Conservation (phyloP, 1,139 yeast species). For the Chernovozyma aurita region DNA sequence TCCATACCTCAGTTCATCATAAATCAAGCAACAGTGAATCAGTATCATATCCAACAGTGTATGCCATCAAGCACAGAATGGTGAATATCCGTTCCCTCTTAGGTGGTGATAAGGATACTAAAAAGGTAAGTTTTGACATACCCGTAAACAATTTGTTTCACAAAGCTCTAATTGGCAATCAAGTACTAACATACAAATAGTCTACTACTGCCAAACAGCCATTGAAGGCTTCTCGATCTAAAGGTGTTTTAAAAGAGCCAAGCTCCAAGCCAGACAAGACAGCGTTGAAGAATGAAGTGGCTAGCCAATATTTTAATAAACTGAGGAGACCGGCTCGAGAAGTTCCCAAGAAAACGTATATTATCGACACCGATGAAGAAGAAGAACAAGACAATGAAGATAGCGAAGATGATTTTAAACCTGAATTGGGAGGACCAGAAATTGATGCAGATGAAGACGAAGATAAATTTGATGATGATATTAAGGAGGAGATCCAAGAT, state of each 20-base stretch:
- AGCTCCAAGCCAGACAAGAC: neutral
- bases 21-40: no score
- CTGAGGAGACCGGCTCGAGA: slow-evolving; percentile 1
- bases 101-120: no score
- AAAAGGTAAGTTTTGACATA: no score
- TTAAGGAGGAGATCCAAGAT: slow-evolving; percentile 5
- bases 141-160: no score
- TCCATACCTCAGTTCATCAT: no score
- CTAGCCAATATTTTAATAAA: slow-evolving; percentile 5
- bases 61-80: no score
- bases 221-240: no score
- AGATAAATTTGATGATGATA: slow-evolving; percentile 13
- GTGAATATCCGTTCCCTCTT: no score
- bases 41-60: no score
- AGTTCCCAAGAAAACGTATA: slow-evolving; percentile 7
- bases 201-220: no score
- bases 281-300: neutral
- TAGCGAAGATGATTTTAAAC: slow-evolving; percentile 12
- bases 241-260: neutral
- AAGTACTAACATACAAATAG: neutral
- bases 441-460: slow-evolving; percentile 11
- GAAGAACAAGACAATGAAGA: slow-evolving; percentile 14
- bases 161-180: no score
- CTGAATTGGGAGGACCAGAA: slow-evolving; percentile 14
- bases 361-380: slow-evolving; percentile 12